Evolutionary conservation across 73 alveolate genomes (phyloP), one percentile per base, ranked within the genome.

Genomic region (Effrenium voratum): DNA sequence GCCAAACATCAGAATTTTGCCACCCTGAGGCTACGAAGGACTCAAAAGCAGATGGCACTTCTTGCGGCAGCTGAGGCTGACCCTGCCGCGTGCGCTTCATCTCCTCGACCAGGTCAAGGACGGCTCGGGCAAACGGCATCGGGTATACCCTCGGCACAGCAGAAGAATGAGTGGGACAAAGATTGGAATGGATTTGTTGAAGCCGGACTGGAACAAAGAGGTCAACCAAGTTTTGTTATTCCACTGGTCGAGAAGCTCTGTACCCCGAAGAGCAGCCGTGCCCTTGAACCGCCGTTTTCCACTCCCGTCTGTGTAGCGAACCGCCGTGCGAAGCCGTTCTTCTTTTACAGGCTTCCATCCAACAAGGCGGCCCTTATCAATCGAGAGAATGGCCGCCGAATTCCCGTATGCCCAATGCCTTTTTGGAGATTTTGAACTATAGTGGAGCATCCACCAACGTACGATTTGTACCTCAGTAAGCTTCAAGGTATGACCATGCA

Each of bases 81-180:
- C 88, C 88, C 44, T 22, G 60, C 30, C 88, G 26, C 43, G 63
- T 77, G 28, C 1, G 2, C 66, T 77, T 77, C 45, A 77, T 2
- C 30, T 44, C 68, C 28, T 77, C 88, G 30, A 77, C 1, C 16
- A 16, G 1, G 66, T 77, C 88, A 28, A 41, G 19, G 44, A 77
- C 38, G 12, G 41, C 88, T 5, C 88, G 63, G 2, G 88, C 88
- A 77, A 77, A 77, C 1, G 88, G 68, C 66, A 77, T 44, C 1
- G 88, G 88, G 66, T 77, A 77, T 26, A 77, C 50, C 88, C 88
- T 77, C 32, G 44, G 88, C 60, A 43, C 66, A 70, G 45, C 47
- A 12, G 45, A 30, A 2, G 47, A 32, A 70, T 36, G 47, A n/a
- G 10, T 5, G 6, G 24, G 5, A 34, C 26, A 4, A 12, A 5